Percentiles rank a stretch among this genome's conserved stretches.
Conservation (phyloP, 2,329 filamentous ascomycete genomes). For the Tolypocladium cylindrosporum region DNA sequence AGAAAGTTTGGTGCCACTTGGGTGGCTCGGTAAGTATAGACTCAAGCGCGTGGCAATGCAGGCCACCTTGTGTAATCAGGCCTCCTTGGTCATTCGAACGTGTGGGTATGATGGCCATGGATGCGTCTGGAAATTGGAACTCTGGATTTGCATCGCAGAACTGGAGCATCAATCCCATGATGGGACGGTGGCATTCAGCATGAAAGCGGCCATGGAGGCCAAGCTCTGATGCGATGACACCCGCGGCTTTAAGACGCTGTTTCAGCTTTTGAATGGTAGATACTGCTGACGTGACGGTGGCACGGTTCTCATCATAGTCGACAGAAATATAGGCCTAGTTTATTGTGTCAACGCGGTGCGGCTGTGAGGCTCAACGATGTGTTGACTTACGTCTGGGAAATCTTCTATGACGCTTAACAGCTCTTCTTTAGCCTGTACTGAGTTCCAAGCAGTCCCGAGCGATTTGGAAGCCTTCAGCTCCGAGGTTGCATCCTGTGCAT, state of each 20-base stretch:
- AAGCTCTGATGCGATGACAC: neutral
- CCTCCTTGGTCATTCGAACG: neutral
- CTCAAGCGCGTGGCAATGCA: neutral
- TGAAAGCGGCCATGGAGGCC: neutral
- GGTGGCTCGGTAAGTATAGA: neutral
- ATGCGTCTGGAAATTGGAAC: neutral
- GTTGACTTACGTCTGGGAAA: neutral
- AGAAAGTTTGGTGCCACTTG: neutral
- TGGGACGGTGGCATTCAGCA: neutral
- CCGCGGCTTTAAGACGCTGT: neutral
- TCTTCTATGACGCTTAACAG: neutral
- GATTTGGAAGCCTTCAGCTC: neutral
- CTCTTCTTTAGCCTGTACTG: neutral
- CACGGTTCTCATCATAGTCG: neutral
- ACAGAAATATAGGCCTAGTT: neutral
- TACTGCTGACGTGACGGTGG: neutral
- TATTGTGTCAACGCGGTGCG: neutral
- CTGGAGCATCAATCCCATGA: neutral
- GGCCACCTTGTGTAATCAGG: neutral
- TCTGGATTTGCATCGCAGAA: neutral
- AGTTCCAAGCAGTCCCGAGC: neutral
- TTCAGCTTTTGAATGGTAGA: neutral
- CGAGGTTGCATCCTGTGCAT: conserved; percentile 16
- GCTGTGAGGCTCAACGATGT: neutral
- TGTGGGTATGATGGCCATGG: neutral